Conservation (phyloP, 352 stramenopile species). For the Phytophthora vignae region DNA sequence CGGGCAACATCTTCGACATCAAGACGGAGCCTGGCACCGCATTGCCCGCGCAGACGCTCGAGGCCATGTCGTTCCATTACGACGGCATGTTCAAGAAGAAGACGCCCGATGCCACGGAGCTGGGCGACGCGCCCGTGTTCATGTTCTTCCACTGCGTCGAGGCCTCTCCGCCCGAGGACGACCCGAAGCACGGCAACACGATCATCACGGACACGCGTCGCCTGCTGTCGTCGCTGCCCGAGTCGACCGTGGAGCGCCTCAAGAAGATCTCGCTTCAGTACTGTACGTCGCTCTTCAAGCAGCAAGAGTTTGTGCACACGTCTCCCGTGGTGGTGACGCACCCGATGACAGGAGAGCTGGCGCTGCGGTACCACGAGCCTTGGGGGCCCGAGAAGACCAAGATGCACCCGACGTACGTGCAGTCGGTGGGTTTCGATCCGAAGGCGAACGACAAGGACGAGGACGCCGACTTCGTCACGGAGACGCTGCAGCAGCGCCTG, state of each 20-base stretch:
- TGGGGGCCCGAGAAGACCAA: constrained; percentile 35
- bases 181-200: constrained; percentile 33
- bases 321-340: constrained; percentile 26
- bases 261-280: constrained; percentile 31
- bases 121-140: constrained; percentile 29
- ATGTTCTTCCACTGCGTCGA: constrained; percentile 36
- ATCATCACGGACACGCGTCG: constrained; percentile 35
- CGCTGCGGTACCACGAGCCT: constrained; percentile 24
- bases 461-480: constrained; percentile 22
- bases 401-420: constrained; percentile 37
- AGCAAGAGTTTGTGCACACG: constrained; percentile 13
- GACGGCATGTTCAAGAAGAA: constrained; percentile 39
- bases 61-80: constrained; percentile 36
- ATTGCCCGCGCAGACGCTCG: constrained; percentile 25
- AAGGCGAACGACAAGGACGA: constrained; percentile 25
- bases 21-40: constrained; percentile 22
- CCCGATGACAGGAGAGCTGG: constrained; percentile 24
- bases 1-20: constrained; percentile 30
- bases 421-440: constrained; percentile 26
- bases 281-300: constrained; percentile 21
- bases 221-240: constrained; percentile 19
- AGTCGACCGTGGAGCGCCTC: constrained; percentile 27
- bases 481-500: constrained; percentile 23
- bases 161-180: constrained; percentile 20
- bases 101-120: constrained; percentile 27